These are phyloP conservation scores for Mycena haematopus DNA, from an alignment of 768 basidiomycete species.

Conservation along the genomic window DNA sequence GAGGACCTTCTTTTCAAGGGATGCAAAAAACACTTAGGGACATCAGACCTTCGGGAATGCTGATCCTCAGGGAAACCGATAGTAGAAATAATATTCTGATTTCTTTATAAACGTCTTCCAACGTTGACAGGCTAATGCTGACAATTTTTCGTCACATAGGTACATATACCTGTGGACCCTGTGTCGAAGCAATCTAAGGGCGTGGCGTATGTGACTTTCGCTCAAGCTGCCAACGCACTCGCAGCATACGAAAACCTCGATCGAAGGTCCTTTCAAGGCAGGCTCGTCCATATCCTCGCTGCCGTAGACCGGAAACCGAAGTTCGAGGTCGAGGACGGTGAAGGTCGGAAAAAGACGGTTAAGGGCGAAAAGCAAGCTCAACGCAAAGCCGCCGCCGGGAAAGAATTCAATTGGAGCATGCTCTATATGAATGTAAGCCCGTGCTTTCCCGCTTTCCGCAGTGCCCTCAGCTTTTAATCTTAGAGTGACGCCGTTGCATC, in stretches of 20 bases:
- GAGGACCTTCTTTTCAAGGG: slow-evolving; percentile 20
- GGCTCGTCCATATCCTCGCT: slow-evolving; percentile 88
- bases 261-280: slow-evolving; percentile 87
- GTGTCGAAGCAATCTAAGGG: slow-evolving; percentile 55
- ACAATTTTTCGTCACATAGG: slow-evolving; percentile 39
- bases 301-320: slow-evolving; percentile 73
- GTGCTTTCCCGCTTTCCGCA: slow-evolving; percentile 12
- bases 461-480: slow-evolving; percentile 30
- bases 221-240: slow-evolving; percentile 50
- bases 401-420: slow-evolving; percentile 92
- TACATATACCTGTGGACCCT: slow-evolving; percentile 56
- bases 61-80: slow-evolving; percentile 49
- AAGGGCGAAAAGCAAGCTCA: slow-evolving; percentile 70
- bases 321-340: slow-evolving; percentile 48
- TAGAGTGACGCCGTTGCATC: slow-evolving; percentile 94
- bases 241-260: slow-evolving; percentile 82
- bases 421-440: slow-evolving; percentile 96
- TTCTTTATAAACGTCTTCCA: slow-evolving; percentile 14
- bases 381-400: slow-evolving; percentile 70
- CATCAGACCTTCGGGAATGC: slow-evolving; percentile 46
- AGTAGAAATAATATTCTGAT: slow-evolving; percentile 53
- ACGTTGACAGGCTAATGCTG: not conserved
- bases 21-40: slow-evolving; percentile 45
- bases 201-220: slow-evolving; percentile 57
- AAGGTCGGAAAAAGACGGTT: slow-evolving; percentile 53